Evolutionary conservation across 768 basidiomycete genomes (phyloP).

Genomic region (Sporobolomyces roseus): DNA sequence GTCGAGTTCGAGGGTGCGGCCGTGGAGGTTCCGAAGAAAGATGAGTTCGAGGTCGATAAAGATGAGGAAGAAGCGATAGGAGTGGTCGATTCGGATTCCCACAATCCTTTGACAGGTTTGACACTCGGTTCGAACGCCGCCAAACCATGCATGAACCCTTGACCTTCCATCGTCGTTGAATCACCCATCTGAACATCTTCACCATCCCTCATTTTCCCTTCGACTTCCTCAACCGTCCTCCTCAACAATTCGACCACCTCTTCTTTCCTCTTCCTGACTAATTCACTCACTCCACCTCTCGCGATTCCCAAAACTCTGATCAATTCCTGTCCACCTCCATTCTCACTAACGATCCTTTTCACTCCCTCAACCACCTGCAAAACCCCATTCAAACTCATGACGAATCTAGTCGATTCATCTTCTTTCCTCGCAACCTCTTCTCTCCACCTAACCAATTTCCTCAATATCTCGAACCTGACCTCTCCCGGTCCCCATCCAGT

Average conservation of each 20-base stretch:
- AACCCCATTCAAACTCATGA: slow-evolving; percentile 45
- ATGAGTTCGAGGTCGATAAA: slow-evolving; percentile 5
- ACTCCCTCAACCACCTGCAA: slow-evolving; percentile 57
- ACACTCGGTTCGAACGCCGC: slow-evolving; percentile 28
- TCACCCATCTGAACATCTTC: not conserved
- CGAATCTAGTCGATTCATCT: slow-evolving; percentile 75
- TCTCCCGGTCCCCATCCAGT: slow-evolving; percentile 57
- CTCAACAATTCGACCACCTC: slow-evolving; percentile 49
- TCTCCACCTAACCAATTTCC: slow-evolving; percentile 73
- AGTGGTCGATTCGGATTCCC: not conserved
- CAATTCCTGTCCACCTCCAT: slow-evolving; percentile 62
- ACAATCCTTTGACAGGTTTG: slow-evolving; percentile 12
- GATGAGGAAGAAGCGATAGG: not conserved
- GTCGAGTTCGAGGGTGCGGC: not conserved
- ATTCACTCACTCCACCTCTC: slow-evolving; percentile 32
- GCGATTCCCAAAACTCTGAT: slow-evolving; percentile 39
- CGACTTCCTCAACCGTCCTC: slow-evolving; percentile 51
- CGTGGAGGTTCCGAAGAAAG: slow-evolving; percentile 28
- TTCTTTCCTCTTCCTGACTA: slow-evolving; percentile 32
- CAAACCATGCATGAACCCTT: not conserved
- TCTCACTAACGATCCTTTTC: slow-evolving; percentile 52
- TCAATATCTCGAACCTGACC: slow-evolving; percentile 75
- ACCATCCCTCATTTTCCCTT: not conserved
- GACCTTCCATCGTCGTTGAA: not conserved
- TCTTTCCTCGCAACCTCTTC: slow-evolving; percentile 72